Evolutionary conservation across 106 monocot species (phyloP).

Genomic region (Dioscorea alata): DNA sequence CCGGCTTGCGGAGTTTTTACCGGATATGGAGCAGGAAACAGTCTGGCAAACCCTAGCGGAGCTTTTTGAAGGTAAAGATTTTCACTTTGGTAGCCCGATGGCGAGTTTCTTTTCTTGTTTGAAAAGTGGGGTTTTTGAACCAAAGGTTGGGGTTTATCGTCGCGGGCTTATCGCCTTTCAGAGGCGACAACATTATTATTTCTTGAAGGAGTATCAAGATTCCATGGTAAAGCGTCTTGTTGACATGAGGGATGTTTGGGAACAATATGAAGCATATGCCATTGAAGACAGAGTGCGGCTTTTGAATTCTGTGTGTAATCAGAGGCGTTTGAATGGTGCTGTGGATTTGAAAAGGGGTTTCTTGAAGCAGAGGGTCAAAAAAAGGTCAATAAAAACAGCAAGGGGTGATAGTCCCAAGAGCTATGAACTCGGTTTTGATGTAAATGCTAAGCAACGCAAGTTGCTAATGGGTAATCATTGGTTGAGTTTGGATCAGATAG

Average conservation of each 20-base stretch:
- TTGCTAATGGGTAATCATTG: no score
- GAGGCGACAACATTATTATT: conserved; percentile 53
- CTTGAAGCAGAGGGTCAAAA: background rate
- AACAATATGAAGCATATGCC: conserved; percentile 41
- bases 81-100: conserved; percentile 77
- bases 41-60: conserved; percentile 52
- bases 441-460: no score
- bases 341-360: conserved; percentile 27
- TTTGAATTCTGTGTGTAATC: conserved; percentile 31
- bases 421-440: background rate
- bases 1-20: conserved; percentile 47
- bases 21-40: conserved; percentile 74
- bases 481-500: background rate
- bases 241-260: conserved; percentile 40
- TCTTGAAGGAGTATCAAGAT: conserved; percentile 64
- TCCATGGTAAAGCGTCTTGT: conserved; percentile 57
- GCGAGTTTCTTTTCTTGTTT: conserved; percentile 25
- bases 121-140: conserved; percentile 70
- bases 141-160: conserved; percentile 49
- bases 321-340: conserved; percentile 22
- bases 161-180: conserved; percentile 42
- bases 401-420: background rate
- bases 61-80: conserved; percentile 54
- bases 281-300: conserved; percentile 54
- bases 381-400: no score